Conservation (phyloP, 768 basidiomycete genomes). For the Paxillus involutus region DNA sequence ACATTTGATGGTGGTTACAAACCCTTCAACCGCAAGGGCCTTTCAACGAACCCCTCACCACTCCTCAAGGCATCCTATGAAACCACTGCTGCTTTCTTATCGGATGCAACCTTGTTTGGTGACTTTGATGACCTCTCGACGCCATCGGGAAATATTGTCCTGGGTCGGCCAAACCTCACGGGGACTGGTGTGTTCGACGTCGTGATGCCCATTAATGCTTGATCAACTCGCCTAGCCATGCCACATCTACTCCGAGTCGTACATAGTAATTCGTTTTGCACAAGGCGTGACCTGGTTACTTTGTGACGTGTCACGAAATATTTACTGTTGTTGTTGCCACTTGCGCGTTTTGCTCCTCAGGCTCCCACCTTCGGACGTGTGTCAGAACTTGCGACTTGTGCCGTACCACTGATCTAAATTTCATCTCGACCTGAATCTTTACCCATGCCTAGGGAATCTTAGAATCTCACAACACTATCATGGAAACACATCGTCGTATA, state of each 20-base stretch:
- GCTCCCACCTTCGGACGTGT: slow-evolving; percentile 1
- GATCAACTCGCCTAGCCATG: background rate
- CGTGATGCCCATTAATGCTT: slow-evolving; percentile 50
- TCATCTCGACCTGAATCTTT: slow-evolving; percentile 4
- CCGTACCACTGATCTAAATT: slow-evolving; percentile 22
- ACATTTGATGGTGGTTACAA: slow-evolving; percentile 98
- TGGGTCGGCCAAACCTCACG: slow-evolving; percentile 83
- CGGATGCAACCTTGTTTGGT: slow-evolving; percentile 91
- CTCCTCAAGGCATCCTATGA: slow-evolving; percentile 97
- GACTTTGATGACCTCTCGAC: slow-evolving; percentile 93
- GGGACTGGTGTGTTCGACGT: slow-evolving; percentile 97
- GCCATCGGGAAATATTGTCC: slow-evolving; percentile 89
- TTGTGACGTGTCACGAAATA: slow-evolving; percentile 11
- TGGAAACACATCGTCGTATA: slow-evolving; percentile 34
- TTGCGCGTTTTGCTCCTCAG: slow-evolving; percentile 10
- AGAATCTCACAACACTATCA: slow-evolving; percentile 11
- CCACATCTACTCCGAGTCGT: no score
- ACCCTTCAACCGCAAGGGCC: slow-evolving; percentile 96
- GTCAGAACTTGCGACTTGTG: background rate
- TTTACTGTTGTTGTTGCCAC: slow-evolving; percentile 22
- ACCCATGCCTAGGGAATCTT: slow-evolving; percentile 1
- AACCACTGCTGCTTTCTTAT: slow-evolving; percentile 90
- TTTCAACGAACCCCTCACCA: slow-evolving; percentile 91
- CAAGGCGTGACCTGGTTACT: slow-evolving; percentile 1
- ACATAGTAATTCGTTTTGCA: background rate